phyloP scores from a whole-genome alignment of 2,329 filamentous ascomycete species.

The Stachybotrys elegans region DNA sequence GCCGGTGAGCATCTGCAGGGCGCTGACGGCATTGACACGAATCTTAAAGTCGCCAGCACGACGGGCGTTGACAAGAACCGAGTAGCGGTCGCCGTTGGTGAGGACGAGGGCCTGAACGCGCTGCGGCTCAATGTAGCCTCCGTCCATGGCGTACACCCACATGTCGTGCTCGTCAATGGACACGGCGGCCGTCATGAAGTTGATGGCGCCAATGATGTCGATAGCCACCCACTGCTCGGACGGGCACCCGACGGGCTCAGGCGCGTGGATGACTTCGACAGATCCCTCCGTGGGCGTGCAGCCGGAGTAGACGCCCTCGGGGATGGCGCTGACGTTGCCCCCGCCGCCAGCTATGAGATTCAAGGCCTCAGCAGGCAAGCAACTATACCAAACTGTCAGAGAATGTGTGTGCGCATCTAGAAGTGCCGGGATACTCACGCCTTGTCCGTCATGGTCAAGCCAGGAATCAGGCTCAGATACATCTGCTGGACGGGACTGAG shows the following conservation, averaged over 20 bases:
- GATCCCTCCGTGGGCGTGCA: conserved; percentile 42
- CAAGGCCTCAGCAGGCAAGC: conserved; percentile 35
- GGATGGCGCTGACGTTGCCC: conserved; percentile 30
- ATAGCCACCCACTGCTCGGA: conserved; percentile 42
- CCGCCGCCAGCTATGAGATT: conserved; percentile 23
- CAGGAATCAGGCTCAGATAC: conserved; percentile 21
- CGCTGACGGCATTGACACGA: conserved; percentile 42
- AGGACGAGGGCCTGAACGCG: conserved; percentile 41
- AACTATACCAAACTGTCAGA: conserved; percentile 13
- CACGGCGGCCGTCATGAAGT: conserved; percentile 36
- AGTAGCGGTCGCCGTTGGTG: conserved; percentile 47
- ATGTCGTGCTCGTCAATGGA: conserved; percentile 49
- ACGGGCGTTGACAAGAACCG: conserved; percentile 42
- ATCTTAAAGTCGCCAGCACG: conserved; percentile 48
- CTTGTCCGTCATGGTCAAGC: conserved; percentile 34
- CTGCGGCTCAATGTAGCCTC: conserved; percentile 47
- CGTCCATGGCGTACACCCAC: conserved; percentile 51
- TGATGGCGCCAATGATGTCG: conserved; percentile 48
- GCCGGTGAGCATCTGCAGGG: conserved; percentile 51
- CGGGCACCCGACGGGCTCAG: conserved; percentile 1
- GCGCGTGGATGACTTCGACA: conserved; percentile 36
- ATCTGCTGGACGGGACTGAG: conserved; percentile 23
- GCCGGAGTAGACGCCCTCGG: conserved; percentile 35
- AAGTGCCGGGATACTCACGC: conserved; percentile 22
- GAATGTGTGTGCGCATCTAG: background rate